Base-by-base conservation (phyloP, 352 stramenopile genomes). In the Globisporangium echinulatum region DNA sequence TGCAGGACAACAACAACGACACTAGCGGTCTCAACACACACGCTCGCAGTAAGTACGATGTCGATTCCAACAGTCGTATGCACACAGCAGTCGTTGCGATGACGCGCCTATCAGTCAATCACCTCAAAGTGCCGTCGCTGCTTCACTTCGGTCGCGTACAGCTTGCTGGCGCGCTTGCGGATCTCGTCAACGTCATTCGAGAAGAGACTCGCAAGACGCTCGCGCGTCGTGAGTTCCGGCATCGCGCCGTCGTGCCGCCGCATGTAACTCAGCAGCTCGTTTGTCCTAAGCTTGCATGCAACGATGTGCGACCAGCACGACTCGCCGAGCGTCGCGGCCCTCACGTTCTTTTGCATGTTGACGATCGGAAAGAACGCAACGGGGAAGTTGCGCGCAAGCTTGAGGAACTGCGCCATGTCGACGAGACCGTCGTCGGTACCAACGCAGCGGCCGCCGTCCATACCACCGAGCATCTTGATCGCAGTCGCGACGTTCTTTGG, bases 261-360 rank as follows among this genome's bases (percentile, higher is more conserved):
- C 76, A 90, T 90, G 53, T 85, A 72, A 39, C 66, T 81, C 51
- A 88, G 60, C 0, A 88, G 49, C 3, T 79, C 66, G 38, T 84
- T 70, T 5, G 84, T 69, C 54, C 79, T 79, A 25, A 87, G 59
- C 42, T 85, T 85, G 7, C 77, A 66, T 0, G 65, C 72, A 9
- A 77, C 81, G 39, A 77, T 57, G 5, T 57, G 67, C 14, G 72
- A 71, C 74, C 74, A 83, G 36, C 66, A 72, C 9, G 62, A 58
- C 46, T 80, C 70, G 5, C 75, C 72, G 9, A 84, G 49, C 5
- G 75, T 84, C 13, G 70, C 55, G 2, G 59, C 55, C 10, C 75
- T 70, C 3, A 84, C 62, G 54, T 84, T 84, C 49, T 75, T 79
- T 54, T 84, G 75, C 71, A 80, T 79, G 55, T 84, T 82, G 52